Conservation (phyloP, 176 grass and related monocot species). For the Alopecurus myosuroides region DNA sequence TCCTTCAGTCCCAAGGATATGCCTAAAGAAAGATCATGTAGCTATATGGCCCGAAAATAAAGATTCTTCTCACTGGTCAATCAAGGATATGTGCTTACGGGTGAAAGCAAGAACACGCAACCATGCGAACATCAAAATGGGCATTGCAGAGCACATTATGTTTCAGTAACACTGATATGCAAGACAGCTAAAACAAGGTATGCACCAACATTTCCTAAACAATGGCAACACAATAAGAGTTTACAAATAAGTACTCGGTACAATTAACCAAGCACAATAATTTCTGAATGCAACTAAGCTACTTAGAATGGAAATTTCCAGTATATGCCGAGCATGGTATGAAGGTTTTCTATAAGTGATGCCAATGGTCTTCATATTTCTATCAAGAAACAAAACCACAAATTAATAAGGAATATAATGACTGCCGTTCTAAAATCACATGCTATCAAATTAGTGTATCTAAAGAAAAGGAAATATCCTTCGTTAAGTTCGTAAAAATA, state of each 20-base stretch:
- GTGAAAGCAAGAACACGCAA: constrained; percentile 21
- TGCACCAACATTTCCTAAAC: not conserved
- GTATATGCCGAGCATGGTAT: not conserved
- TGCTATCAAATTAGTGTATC: not conserved
- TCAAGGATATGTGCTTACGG: not conserved
- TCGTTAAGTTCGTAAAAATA: not conserved
- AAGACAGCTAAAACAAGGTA: constrained; percentile 7
- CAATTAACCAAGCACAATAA: constrained; percentile 3
- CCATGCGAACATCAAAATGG: not conserved
- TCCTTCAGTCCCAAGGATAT: not conserved
- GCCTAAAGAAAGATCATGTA: not conserved
- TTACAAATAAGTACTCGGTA: not conserved
- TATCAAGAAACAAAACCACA: not conserved
- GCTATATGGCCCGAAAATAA: not conserved
- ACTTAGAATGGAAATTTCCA: not conserved
- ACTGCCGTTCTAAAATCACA: not conserved
- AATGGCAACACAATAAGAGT: not conserved
- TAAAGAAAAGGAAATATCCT: not conserved
- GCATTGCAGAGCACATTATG: not conserved
- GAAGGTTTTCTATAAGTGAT: constrained; percentile 4
- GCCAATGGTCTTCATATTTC: not conserved
- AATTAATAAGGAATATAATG: not conserved
- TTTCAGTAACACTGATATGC: not conserved
- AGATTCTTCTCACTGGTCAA: constrained; percentile 2
- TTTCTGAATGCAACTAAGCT: not conserved